These are phyloP conservation scores for Haplosporangium sp. DNA, from an alignment of 371 early-diverging fungal species.

Conservation along the genomic window DNA sequence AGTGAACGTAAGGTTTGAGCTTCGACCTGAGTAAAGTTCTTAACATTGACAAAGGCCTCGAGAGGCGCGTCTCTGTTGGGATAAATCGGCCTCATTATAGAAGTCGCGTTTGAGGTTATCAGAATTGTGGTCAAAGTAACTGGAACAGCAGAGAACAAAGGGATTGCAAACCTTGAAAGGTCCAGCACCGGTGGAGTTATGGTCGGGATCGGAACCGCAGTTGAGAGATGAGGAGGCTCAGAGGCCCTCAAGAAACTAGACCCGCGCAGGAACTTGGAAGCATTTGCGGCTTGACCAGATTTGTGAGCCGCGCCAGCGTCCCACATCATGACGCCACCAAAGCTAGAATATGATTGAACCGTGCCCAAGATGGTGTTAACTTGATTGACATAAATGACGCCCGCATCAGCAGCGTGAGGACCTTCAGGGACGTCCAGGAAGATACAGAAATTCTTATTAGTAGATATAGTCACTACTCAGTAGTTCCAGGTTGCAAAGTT, in stretches of 20 bases:
- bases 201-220: not conserved
- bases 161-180: not conserved
- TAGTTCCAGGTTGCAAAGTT: slow-evolving; percentile 73
- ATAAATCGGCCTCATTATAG: too few relatives aligned
- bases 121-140: not conserved
- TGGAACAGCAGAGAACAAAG: not conserved
- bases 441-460: slow-evolving; percentile 70
- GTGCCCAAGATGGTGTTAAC: slow-evolving; percentile 58
- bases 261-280: slow-evolving; percentile 16
- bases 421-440: slow-evolving; percentile 73
- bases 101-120: not conserved
- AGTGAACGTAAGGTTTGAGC: too few relatives aligned
- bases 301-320: slow-evolving; percentile 60
- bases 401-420: slow-evolving; percentile 64
- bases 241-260: not conserved
- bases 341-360: slow-evolving; percentile 55
- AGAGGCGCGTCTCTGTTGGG: too few relatives aligned
- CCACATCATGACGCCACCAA: slow-evolving; percentile 81
- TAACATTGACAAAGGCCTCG: too few relatives aligned
- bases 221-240: not conserved
- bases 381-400: slow-evolving; percentile 59
- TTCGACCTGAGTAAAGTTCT: too few relatives aligned
- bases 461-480: slow-evolving; percentile 64
- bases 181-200: not conserved
- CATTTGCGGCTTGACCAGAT: slow-evolving; percentile 28